Conservation (phyloP, 164 flowering plant species). For the Vitis rupestris region DNA sequence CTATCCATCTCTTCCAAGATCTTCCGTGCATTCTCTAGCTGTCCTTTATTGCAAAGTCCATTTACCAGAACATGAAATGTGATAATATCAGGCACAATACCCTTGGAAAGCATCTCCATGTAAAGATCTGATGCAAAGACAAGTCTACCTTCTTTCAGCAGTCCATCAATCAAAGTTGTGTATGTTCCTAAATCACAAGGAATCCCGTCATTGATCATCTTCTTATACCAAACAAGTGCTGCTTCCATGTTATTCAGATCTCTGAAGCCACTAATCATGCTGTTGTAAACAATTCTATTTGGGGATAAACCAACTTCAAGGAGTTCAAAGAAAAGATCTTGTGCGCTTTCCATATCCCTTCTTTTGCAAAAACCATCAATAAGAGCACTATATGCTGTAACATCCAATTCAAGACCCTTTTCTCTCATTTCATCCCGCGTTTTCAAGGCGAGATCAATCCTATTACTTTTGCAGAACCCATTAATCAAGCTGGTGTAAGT, state of each 20-base stretch:
- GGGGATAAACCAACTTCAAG: slow-evolving; percentile 59
- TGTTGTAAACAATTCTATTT: slow-evolving; percentile 48
- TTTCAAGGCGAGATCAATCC: slow-evolving; percentile 56
- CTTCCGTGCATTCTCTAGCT: slow-evolving; percentile 55
- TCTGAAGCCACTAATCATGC: slow-evolving; percentile 68
- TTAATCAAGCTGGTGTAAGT: slow-evolving; percentile 64
- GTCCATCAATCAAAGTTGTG: slow-evolving; percentile 70
- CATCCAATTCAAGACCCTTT: slow-evolving; percentile 52
- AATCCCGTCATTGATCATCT: slow-evolving; percentile 54
- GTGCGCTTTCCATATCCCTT: slow-evolving; percentile 61
- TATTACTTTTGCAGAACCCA: slow-evolving; percentile 54
- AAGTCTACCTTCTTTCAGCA: slow-evolving; percentile 50
- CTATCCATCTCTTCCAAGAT: slow-evolving; percentile 60
- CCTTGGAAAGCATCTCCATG: slow-evolving; percentile 60
- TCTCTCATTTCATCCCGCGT: slow-evolving; percentile 50
- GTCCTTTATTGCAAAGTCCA: slow-evolving; percentile 66
- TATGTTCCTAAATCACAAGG: slow-evolving; percentile 59
- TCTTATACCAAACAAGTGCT: slow-evolving; percentile 48
- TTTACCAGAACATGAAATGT: slow-evolving; percentile 48
- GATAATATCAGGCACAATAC: slow-evolving; percentile 51
- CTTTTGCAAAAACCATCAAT: slow-evolving; percentile 69
- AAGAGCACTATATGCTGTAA: slow-evolving; percentile 54
- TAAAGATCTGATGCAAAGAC: slow-evolving; percentile 49
- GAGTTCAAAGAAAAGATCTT: slow-evolving; percentile 52
- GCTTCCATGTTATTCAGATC: slow-evolving; percentile 52